Evolutionary conservation across 371 early-diverging fungal genomes (phyloP).

Genomic region (Mucor indicus): DNA sequence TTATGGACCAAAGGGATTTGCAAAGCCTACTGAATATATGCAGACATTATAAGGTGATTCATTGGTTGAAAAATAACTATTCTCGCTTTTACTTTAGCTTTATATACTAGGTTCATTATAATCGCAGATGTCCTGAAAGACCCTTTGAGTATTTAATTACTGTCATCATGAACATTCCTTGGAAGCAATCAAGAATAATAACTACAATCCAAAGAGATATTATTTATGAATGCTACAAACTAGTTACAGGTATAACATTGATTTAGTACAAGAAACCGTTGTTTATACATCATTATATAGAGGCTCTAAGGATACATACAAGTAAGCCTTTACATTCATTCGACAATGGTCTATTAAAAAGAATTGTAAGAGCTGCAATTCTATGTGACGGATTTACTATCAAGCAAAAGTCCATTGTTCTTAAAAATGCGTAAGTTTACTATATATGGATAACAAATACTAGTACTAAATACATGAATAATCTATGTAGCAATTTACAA

Average conservation of each 20-base stretch:
- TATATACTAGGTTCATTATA: conserved; percentile 7
- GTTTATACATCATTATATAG: not conserved
- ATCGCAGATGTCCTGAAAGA: conserved; percentile 21
- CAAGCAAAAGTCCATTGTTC: conserved; percentile 11
- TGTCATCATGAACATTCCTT: conserved; percentile 14
- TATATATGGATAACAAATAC: not conserved
- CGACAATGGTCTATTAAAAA: not conserved
- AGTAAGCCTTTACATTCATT: conserved; percentile 5
- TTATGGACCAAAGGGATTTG: conserved; percentile 17
- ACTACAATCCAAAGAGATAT: conserved; percentile 20
- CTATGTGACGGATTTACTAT: conserved; percentile 16
- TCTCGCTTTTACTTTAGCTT: not conserved
- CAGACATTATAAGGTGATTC: conserved; percentile 15
- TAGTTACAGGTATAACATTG: conserved; percentile 22
- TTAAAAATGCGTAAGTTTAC: conserved; percentile 14
- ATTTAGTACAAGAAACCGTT: not conserved
- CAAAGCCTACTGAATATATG: conserved; percentile 13
- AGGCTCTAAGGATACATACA: conserved; percentile 1
- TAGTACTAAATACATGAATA: too few relatives aligned
- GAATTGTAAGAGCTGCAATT: conserved; percentile 13
- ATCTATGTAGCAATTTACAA: not conserved
- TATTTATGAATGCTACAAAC: conserved; percentile 22
- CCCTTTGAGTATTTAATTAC: conserved; percentile 18
- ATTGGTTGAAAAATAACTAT: not conserved
- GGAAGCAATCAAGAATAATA: conserved; percentile 11